Evolutionary conservation across 2,329 filamentous ascomycete species (phyloP), one percentile per base, ranked within the genome.

Genomic region (Calonectria pauciramosa): DNA sequence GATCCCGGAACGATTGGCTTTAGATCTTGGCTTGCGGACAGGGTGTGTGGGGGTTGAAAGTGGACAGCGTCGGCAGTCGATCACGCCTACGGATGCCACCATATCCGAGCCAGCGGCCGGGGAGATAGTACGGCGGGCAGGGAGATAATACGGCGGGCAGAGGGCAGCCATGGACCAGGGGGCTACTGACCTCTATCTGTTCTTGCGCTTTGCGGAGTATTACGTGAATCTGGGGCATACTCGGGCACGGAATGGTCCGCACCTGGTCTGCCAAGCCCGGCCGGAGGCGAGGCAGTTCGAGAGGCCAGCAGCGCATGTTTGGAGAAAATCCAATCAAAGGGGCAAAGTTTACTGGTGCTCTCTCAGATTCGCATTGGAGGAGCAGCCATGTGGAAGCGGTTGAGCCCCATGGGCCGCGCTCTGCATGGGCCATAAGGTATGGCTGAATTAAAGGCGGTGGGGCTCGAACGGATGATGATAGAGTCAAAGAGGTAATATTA

Each of bases 371-470:
- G 56, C n/a, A 36, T 41, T 38, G 34, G 26, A 23, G 56, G 13
- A 41, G 34, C 13, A 28, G 23, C 18, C 34, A 26, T 30, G 66
- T 26, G 28, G 23, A 49, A 38, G 38, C 38, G 36, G 47, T n/a
- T 20, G 59, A 56, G 51, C n/a, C 41, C 56, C 52, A 38, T 52
- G 13, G 3, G 20, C 41, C n/a, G 9, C 4, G 41, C 7, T 1
- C 18, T 44, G 16, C 18, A 44, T 44, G 41, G 41, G 41, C 41
- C 41, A 41, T 18, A 18, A 18, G 10, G 2, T 2, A 23, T 20
- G 60, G 38, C 47, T 28, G 68, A 63, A 52, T 64, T 71, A 65
- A 59, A 59, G 63, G 20, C 38, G 36, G 70, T 60, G 52, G 52
- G 51, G 52, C 63, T 18, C 38, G 63, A 36, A 30, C 56, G 38